A percentile compares a stretch with the other conserved stretches of the same genome.
Evolutionary conservation across 75 land plant genomes (phyloP).

Genomic region (Sequoia sempervirens): DNA sequence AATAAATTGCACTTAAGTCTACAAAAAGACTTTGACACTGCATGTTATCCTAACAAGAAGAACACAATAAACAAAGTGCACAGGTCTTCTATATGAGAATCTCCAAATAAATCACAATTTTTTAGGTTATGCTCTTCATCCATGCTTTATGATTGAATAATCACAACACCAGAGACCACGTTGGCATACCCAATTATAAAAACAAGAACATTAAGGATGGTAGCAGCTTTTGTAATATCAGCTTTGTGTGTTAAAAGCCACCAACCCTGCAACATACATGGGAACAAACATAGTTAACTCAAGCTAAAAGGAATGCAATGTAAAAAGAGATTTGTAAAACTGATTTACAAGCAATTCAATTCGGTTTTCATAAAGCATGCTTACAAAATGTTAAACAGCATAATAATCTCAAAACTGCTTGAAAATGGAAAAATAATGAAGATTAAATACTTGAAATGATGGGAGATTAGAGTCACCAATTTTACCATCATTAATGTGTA

Average conservation of each 20-base stretch:
- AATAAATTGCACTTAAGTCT: not conserved
- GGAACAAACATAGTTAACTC: not conserved
- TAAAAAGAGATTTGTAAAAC: not conserved
- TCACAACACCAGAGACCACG: not conserved
- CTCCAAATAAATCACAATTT: not conserved
- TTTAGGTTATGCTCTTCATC: not conserved
- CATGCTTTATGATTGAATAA: not conserved
- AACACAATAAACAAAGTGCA: not conserved
- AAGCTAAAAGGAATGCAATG: not conserved
- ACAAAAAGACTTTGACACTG: not conserved
- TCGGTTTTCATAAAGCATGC: not conserved
- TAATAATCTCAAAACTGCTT: not conserved
- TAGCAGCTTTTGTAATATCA: conserved; percentile 58
- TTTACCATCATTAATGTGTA: not conserved
- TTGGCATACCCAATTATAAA: conserved; percentile 78
- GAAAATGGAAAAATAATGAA: not conserved
- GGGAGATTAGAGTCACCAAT: not conserved
- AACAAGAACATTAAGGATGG: conserved; percentile 53
- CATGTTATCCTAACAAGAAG: not conserved
- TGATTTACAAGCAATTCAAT: not conserved
- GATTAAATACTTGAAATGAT: not conserved
- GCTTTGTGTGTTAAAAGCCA: conserved; percentile 80
- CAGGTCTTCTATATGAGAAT: not conserved
- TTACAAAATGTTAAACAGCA: not conserved
- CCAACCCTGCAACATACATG: conserved; percentile 64